Percentiles rank a stretch among this genome's conserved stretches.
phyloP scores from a whole-genome alignment of 352 stramenopile species.

The Discostella stelligera region DNA sequence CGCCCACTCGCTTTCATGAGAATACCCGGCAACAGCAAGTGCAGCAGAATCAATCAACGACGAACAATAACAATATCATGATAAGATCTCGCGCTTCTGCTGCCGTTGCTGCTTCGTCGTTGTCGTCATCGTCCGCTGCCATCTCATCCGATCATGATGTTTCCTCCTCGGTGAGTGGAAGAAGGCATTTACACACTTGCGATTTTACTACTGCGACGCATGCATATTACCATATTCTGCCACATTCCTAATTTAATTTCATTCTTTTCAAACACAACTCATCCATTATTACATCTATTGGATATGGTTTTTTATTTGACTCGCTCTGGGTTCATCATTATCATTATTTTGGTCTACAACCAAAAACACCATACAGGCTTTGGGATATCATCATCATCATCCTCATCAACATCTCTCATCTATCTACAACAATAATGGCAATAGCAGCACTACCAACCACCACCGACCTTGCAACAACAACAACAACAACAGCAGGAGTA shows the following conservation, averaged over 20 bases:
- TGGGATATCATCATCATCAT: background rate
- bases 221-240: too few relatives aligned
- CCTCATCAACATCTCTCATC: background rate
- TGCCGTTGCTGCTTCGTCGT: background rate
- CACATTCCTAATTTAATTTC: too few relatives aligned
- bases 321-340: background rate
- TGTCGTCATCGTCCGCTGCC: background rate
- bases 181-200: too few relatives aligned
- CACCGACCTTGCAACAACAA: background rate
- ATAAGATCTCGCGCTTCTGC: too few relatives aligned
- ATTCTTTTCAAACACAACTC: too few relatives aligned
- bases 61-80: background rate
- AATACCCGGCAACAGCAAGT: background rate
- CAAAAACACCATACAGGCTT: background rate
- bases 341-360: background rate
- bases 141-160: background rate
- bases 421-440: background rate
- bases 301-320: background rate
- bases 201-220: too few relatives aligned
- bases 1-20: background rate
- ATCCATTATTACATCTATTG: too few relatives aligned
- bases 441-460: background rate
- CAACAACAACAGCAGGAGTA: background rate
- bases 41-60: background rate
- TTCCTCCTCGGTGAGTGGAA: too few relatives aligned